Evolutionary conservation across 805 yeast species (phyloP).

Genomic region (Diddensiella santjacobensis): DNA sequence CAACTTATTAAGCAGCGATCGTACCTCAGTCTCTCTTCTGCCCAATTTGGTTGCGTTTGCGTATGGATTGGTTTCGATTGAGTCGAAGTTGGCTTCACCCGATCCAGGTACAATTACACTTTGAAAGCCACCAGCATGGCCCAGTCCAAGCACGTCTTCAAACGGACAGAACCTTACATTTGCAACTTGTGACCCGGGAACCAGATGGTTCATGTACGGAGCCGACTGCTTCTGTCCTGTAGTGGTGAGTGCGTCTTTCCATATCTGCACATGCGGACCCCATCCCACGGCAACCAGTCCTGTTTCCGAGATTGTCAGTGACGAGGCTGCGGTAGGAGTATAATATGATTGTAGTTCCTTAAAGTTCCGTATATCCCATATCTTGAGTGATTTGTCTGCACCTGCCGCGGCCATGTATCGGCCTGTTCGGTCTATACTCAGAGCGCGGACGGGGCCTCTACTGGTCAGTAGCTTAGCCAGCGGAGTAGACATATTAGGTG

Average conservation of each 20-base stretch:
- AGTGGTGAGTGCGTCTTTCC: conserved; percentile 73
- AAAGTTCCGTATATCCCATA: conserved; percentile 91
- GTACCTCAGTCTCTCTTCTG: conserved; percentile 90
- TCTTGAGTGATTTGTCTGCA: conserved; percentile 74
- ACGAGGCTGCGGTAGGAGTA: conserved; percentile 81
- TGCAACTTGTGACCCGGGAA: conserved; percentile 72
- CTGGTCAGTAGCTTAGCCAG: conserved; percentile 76
- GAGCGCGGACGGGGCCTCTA: conserved; percentile 81
- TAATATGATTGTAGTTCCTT: conserved; percentile 60
- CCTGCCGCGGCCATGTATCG: conserved; percentile 92
- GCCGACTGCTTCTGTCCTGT: conserved; percentile 55
- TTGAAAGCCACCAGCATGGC: conserved; percentile 73
- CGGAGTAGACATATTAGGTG: conserved; percentile 84
- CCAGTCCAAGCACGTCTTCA: conserved; percentile 93
- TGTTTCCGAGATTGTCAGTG: conserved; percentile 77
- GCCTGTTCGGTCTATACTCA: conserved; percentile 89
- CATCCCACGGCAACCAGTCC: conserved; percentile 87
- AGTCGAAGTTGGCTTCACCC: conserved; percentile 97
- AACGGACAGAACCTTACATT: conserved; percentile 79
- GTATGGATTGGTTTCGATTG: conserved; percentile 87
- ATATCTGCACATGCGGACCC: conserved; percentile 92
- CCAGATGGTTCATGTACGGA: conserved; percentile 89
- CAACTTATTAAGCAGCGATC: conserved; percentile 77
- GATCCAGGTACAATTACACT: conserved; percentile 92
- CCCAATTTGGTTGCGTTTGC: conserved; percentile 89